phyloP scores from a whole-genome alignment of 345 rosid genomes.

The Durio zibethinus region DNA sequence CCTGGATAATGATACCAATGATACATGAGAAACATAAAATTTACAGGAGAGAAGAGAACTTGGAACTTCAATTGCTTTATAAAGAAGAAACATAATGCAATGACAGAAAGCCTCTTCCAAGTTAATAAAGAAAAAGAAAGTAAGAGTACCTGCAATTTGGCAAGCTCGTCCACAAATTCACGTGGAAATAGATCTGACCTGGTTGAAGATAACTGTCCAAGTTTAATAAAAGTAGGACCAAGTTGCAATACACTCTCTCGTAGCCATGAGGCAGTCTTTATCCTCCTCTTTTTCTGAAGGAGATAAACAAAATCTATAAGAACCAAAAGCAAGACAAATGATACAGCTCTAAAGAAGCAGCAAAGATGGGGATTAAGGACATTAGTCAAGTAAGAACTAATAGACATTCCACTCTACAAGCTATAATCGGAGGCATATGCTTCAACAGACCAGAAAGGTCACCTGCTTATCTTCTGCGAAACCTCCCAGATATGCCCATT shows the following conservation, averaged over 20 bases:
- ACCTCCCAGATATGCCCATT: conserved; percentile 78
- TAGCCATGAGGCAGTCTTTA: conserved; percentile 81
- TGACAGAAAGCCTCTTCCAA: neutral
- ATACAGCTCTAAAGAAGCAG: neutral
- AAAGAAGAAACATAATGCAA: neutral
- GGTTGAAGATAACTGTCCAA: conserved; percentile 91
- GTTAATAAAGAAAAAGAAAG: conserved; percentile 3
- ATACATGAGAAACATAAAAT: neutral
- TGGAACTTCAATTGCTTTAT: neutral
- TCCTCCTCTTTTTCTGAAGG: conserved; percentile 64
- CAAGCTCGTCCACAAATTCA: conserved; percentile 92
- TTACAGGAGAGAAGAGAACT: neutral
- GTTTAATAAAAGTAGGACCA: conserved; percentile 95
- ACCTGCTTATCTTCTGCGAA: conserved; percentile 88
- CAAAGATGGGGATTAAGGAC: neutral
- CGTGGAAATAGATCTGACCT: conserved; percentile 90
- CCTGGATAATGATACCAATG: conserved; percentile 41
- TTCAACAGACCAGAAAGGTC: conserved; percentile 11
- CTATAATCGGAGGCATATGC: neutral
- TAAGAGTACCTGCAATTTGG: conserved; percentile 81
- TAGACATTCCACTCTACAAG: neutral
- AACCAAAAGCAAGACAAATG: conserved; percentile 11
- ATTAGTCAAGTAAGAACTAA: conserved; percentile 3
- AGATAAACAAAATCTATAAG: conserved; percentile 17
- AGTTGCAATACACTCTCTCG: conserved; percentile 86